Percentiles rank a stretch among this genome's conserved stretches.
Evolutionary conservation across 2,329 filamentous ascomycete genomes (phyloP).

Genomic region (Sporothrix humicola): DNA sequence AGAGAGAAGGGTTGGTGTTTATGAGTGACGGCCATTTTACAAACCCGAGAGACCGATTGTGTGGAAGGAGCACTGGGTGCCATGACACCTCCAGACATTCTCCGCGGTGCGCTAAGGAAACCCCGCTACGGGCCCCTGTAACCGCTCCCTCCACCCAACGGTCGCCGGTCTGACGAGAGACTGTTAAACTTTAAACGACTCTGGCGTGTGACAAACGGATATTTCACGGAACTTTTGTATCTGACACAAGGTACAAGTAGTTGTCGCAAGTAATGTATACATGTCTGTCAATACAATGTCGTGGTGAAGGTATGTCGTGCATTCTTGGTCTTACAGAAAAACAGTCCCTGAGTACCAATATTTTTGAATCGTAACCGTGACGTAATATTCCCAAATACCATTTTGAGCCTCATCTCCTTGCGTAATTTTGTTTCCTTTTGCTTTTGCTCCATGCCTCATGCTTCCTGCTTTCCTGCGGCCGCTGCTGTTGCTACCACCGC

Average conservation of each 20-base stretch:
- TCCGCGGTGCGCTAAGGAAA: conserved; percentile 4
- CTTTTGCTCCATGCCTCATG: neutral
- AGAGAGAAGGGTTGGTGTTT: neutral
- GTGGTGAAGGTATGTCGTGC: neutral
- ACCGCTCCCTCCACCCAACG: neutral
- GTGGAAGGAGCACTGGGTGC: neutral
- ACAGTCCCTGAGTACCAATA: neutral
- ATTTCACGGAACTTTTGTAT: neutral
- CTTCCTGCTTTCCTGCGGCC: neutral
- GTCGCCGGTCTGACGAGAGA: neutral
- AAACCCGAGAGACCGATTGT: neutral
- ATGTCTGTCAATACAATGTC: neutral
- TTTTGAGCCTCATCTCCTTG: neutral
- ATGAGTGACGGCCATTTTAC: neutral
- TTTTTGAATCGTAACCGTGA: neutral
- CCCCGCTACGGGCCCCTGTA: conserved; percentile 15
- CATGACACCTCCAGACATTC: neutral
- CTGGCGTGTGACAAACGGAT: neutral
- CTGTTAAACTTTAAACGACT: neutral
- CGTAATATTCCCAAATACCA: neutral
- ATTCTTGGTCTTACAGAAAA: neutral
- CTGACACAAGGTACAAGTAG: neutral
- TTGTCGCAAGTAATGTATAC: too few relatives aligned
- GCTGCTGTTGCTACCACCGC: conserved; percentile 12
- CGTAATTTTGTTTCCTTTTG: neutral